These are phyloP conservation scores for Medicago lupulina DNA, from an alignment of 306 rosid genomes.

Conservation along the genomic window DNA sequence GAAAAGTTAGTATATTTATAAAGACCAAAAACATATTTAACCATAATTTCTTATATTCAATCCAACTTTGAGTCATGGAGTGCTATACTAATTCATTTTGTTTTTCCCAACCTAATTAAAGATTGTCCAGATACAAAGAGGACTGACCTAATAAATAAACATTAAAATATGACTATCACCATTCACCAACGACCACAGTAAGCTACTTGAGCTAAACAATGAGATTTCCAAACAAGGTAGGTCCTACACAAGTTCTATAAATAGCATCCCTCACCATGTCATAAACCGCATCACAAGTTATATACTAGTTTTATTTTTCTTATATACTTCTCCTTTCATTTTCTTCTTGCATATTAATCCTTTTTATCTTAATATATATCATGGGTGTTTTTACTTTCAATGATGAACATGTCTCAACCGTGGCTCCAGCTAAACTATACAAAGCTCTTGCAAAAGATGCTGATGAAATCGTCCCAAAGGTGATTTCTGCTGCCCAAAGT, in stretches of 20 bases:
- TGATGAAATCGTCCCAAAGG: conserved; percentile 44
- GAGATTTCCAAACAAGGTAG: background rate
- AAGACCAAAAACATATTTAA: too few relatives aligned
- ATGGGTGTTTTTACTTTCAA: conserved; percentile 51
- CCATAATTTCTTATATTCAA: too few relatives aligned
- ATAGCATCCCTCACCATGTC: background rate
- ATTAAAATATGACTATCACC: background rate
- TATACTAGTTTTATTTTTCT: too few relatives aligned
- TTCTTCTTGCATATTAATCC: too few relatives aligned
- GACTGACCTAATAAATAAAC: background rate
- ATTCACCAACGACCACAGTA: background rate
- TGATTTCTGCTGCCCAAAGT: background rate
- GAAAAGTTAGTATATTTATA: too few relatives aligned
- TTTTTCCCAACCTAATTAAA: too few relatives aligned
- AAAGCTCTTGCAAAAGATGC: conserved; percentile 12
- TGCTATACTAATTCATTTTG: too few relatives aligned
- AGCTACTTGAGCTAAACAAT: background rate
- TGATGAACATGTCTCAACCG: conserved; percentile 18
- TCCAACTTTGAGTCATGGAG: too few relatives aligned
- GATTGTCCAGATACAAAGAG: too few relatives aligned
- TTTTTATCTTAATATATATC: background rate
- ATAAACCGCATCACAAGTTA: background rate
- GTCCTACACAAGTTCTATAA: background rate
- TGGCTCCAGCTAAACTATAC: conserved; percentile 36
- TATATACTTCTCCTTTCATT: too few relatives aligned